Base-by-base conservation (phyloP, 2,329 filamentous ascomycete genomes). In the Penicillium sp. region DNA sequence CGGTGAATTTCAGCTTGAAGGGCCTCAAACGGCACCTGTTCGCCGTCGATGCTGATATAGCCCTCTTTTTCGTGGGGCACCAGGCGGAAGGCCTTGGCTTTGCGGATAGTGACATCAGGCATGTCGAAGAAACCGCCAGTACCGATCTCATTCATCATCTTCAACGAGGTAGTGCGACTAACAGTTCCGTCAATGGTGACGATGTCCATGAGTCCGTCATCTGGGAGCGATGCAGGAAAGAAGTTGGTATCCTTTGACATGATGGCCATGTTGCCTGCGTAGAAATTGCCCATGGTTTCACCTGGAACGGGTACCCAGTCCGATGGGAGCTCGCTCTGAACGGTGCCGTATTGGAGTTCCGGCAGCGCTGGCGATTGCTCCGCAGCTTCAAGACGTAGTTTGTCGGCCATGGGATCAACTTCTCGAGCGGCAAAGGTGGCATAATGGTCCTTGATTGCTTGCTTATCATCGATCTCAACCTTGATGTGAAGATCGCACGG, bases 1-100 rank as follows among this genome's bases (percentile, higher is more conserved):
- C 78, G 82, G 70, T 96, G 90, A 6, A 96, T 81, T 74, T 99
- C 94, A 2, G 86, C 90, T 76, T 99, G 94, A 68, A 96, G 95
- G 0, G 90, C 88, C 63, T 87, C 87, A 69, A 95, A 97, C 0
- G 90, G 88, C 2, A 95, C 80, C 49, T 83, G 81, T 74, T 99
- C 94, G 34, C 94, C 94, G 66, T 97, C 94, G 59, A 99, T 90
- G 69, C 90, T 95, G 69, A 99, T 95, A 70, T 89, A 94, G 1
- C 93, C 93, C 57, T 86, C 81, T 36, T 82, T 76, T 57, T 87
- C 75, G 48, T 83, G 85, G 0, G 94, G 94, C 3, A 86, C 86
- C 57, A 99, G 86, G 39, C 94, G 83, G 69, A 94, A 96, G 0
- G 87, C 94, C n/a, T 82, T 81, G 4, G 96, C 81, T 71, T 99